These are phyloP conservation scores for Dothideomycetes sp. DNA, from an alignment of 2,329 filamentous ascomycete genomes.

Conservation along the genomic window DNA sequence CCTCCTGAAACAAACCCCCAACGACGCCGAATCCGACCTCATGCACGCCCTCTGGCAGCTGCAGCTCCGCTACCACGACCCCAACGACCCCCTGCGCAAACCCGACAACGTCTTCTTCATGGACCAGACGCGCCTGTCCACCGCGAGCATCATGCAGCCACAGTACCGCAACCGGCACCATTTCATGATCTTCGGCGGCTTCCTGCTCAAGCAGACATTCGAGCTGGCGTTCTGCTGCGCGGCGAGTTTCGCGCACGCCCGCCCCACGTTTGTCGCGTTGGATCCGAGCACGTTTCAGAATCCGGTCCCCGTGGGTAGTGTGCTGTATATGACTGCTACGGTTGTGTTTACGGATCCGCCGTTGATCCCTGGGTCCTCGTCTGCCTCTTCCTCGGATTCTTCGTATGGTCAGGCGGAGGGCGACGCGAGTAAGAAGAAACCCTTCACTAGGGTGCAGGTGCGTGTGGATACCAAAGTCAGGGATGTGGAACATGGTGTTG, in stretches of 20 bases:
- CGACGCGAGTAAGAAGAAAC: conserved; percentile 15
- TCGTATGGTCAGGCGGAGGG: too few species aligned
- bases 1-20: conserved; percentile 55
- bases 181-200: conserved; percentile 71
- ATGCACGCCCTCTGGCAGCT: conserved; percentile 66
- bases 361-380: conserved; percentile 29
- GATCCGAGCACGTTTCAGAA: conserved; percentile 67
- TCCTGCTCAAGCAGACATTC: conserved; percentile 62
- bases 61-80: conserved; percentile 53
- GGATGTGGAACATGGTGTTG: conserved; percentile 58
- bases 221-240: conserved; percentile 68
- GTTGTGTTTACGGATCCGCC: conserved; percentile 61
- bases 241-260: conserved; percentile 56
- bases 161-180: conserved; percentile 60
- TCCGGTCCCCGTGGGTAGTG: conserved; percentile 63
- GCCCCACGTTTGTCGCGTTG: conserved; percentile 60
- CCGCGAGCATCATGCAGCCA: conserved; percentile 65
- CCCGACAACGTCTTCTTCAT: conserved; percentile 51
- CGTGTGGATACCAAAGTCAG: conserved; percentile 62
- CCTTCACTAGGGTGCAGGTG: conserved; percentile 57
- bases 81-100: conserved; percentile 41
- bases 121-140: conserved; percentile 50
- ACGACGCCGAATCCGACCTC: conserved; percentile 59
- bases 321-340: conserved; percentile 61
- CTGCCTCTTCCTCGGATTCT: too few species aligned